Base-by-base conservation (phyloP, 805 yeast species). In the Yamadazyma insecticola region DNA sequence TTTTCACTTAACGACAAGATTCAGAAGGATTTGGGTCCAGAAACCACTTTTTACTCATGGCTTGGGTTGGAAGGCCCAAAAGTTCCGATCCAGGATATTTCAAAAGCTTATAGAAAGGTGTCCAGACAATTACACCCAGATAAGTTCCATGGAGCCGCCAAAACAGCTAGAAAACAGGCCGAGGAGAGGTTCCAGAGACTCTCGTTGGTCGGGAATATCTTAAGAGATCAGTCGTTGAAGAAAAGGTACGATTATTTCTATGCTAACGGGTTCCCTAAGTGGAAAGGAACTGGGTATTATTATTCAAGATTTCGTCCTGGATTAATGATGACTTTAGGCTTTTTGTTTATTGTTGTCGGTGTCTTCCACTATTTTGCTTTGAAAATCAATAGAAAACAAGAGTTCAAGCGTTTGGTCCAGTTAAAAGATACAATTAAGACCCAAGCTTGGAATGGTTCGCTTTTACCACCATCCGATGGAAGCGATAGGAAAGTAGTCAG, bases 51-150 rank as follows among this genome's bases (percentile, higher is more conserved):
- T 51, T 87, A 87, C 63, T 64, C 76, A 35, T 80, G 85, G 78
- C 54, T 81, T 28, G 71, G 69, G 9, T 53, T 81, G 16, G 50
- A 60, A 3, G 72, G 72, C 23, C 60, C 72, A 25, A 51, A 59
- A 42, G 63, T 81, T 1, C 55, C 70, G 1, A 49, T 60, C 23
- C 73, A 74, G 22, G 78, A 78, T 39, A 75, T 83, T 30, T 64
- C 64, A 32, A 76, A 73, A 43, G 81, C 83, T 14, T 81, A 83
- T 60, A 77, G 85, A 50, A 80, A 76, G 45, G 51, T 81, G 19
- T 79, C 95, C 2, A 67, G 81, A 31, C 67, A 66, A 40, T 67
- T 82, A 44, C 98, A 90, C 51, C 98, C 98, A 0, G 98, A 90
- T 57, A 88, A 90, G 55, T 45, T 54, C 30, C 42, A 48, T 8